Conservation (phyloP, 2,329 filamentous ascomycete species). For the Eutypella sp. region DNA sequence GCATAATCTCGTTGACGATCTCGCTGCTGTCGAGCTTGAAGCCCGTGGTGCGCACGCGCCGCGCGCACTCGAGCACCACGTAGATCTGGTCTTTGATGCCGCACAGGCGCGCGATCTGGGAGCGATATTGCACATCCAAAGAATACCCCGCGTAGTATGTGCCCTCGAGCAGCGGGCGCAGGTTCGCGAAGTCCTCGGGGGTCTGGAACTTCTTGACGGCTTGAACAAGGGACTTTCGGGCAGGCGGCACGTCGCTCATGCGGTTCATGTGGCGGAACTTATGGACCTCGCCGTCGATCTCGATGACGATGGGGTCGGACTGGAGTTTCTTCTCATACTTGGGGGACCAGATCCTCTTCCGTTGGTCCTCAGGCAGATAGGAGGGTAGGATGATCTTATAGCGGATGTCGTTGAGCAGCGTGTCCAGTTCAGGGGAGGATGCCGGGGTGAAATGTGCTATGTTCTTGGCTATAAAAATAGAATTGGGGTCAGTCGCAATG, state of each 20-base stretch:
- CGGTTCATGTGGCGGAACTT: constrained; percentile 45
- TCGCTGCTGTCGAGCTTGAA: constrained; percentile 38
- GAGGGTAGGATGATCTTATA: constrained; percentile 57
- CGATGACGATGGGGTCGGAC: constrained; percentile 51
- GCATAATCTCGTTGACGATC: constrained; percentile 34
- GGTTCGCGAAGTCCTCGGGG: constrained; percentile 46
- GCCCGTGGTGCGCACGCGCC: constrained; percentile 40
- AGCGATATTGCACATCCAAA: constrained; percentile 29
- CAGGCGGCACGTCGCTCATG: constrained; percentile 36
- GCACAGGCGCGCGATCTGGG: constrained; percentile 37
- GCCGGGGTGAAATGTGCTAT: constrained; percentile 45
- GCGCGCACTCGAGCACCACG: constrained; percentile 46
- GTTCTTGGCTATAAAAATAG: constrained; percentile 15
- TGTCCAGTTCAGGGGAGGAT: constrained; percentile 49
- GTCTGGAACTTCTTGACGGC: constrained; percentile 44
- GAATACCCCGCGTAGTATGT: constrained; percentile 37
- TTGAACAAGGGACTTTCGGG: constrained; percentile 30
- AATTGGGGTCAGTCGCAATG: neutral
- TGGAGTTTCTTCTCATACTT: constrained; percentile 44
- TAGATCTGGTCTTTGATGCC: constrained; percentile 36
- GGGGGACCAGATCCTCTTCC: constrained; percentile 45
- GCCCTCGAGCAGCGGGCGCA: constrained; percentile 48
- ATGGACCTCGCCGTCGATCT: constrained; percentile 52
- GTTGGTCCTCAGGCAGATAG: constrained; percentile 50
- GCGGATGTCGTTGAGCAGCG: constrained; percentile 48